Evolutionary conservation across 2,329 filamentous ascomycete species (phyloP).

Genomic region (Trichoderma sp.): DNA sequence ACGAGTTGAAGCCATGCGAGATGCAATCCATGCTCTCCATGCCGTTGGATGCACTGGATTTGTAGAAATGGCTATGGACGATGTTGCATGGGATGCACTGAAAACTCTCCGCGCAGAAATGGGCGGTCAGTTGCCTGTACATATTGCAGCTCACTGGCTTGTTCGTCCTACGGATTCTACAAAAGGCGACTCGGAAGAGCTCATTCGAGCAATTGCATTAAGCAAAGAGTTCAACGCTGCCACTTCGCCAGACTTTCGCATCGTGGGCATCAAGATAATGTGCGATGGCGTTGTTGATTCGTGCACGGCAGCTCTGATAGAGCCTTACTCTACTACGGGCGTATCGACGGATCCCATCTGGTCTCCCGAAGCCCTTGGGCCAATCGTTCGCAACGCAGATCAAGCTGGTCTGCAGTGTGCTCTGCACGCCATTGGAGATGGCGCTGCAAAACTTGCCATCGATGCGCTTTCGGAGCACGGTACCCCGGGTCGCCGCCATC

Average conservation of each 20-base stretch:
- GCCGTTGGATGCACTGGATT: slow-evolving; percentile 9
- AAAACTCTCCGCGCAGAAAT: slow-evolving; percentile 1
- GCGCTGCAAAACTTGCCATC: slow-evolving; percentile 12
- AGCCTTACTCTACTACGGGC: slow-evolving; percentile 10
- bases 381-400: slow-evolving; percentile 2
- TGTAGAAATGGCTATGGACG: slow-evolving; percentile 17
- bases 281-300: slow-evolving; percentile 14
- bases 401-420: slow-evolving; percentile 8
- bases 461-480: slow-evolving; percentile 11
- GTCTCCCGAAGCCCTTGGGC: background rate
- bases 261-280: slow-evolving; percentile 15
- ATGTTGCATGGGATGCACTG: slow-evolving; percentile 7
- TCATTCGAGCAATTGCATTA: background rate
- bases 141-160: slow-evolving; percentile 14
- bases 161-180: slow-evolving; percentile 1
- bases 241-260: slow-evolving; percentile 1
- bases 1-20: background rate
- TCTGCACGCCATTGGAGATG: slow-evolving; percentile 12
- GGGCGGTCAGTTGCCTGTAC: slow-evolving; percentile 8
- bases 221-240: background rate
- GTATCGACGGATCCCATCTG: slow-evolving; percentile 10
- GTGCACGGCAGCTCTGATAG: slow-evolving; percentile 10
- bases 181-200: background rate
- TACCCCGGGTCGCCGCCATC: slow-evolving; percentile 10
- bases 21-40: background rate